These are phyloP conservation scores for Macrophomina tecta DNA, from an alignment of 2,329 filamentous ascomycete genomes.

Conservation along the genomic window DNA sequence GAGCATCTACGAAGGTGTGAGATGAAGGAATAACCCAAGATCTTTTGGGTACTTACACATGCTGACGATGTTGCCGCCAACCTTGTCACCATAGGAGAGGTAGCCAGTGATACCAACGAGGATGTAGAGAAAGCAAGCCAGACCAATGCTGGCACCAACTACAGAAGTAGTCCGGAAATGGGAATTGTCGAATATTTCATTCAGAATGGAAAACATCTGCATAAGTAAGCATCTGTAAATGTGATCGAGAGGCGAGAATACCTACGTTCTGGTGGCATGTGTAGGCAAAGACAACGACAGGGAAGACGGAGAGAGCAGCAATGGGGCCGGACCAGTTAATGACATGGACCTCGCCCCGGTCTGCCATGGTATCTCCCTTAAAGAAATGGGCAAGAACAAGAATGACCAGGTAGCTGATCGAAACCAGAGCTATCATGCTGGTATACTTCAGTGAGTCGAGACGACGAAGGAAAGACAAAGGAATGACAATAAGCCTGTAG, in stretches of 20 bases:
- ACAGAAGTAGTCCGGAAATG: constrained; percentile 79
- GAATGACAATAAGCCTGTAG: constrained; percentile 83
- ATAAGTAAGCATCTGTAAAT: constrained; percentile 26
- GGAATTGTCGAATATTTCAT: constrained; percentile 88
- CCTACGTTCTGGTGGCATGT: constrained; percentile 96
- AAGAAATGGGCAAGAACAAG: constrained; percentile 92
- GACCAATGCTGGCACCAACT: constrained; percentile 82
- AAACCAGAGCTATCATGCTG: constrained; percentile 85
- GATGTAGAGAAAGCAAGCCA: constrained; percentile 84
- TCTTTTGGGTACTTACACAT: constrained; percentile 57
- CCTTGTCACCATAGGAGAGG: constrained; percentile 88
- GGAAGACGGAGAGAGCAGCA: constrained; percentile 81
- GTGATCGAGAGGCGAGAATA: constrained; percentile 10
- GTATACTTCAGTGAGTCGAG: constrained; percentile 98
- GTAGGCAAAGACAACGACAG: constrained; percentile 98
- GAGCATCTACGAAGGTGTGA: constrained; percentile 53
- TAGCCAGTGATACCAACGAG: constrained; percentile 95
- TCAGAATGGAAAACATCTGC: constrained; percentile 98
- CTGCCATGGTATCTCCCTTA: constrained; percentile 74
- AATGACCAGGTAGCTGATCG: constrained; percentile 92
- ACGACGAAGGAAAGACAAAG: constrained; percentile 86
- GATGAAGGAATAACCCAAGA: constrained; percentile 62
- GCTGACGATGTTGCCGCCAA: constrained; percentile 89
- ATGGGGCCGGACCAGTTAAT: constrained; percentile 81
- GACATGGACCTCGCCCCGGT: constrained; percentile 75